These are phyloP conservation scores for Scheffersomyces segobiensis DNA, from an alignment of 1,139 yeast genomes.

Conservation along the genomic window DNA sequence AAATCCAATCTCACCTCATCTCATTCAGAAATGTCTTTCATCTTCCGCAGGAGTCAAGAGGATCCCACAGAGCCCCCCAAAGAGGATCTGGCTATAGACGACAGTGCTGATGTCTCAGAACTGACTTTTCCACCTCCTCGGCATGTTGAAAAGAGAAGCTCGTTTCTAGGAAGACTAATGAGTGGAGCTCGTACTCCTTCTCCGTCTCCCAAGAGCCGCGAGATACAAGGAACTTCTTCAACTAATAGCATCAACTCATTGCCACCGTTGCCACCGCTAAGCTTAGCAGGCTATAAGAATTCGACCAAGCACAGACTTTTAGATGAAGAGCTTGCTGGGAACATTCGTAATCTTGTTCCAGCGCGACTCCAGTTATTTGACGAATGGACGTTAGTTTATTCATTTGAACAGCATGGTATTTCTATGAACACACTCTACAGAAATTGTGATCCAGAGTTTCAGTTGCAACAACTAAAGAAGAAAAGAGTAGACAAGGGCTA, in stretches of 20 bases:
- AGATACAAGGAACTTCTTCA: not conserved
- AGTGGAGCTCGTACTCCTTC: not conserved
- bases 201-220: not conserved
- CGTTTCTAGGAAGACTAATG: not conserved
- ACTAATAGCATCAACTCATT: slow-evolving; percentile 7
- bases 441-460: slow-evolving; percentile 35
- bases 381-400: slow-evolving; percentile 76
- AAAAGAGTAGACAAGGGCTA: slow-evolving; percentile 31
- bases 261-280: slow-evolving; percentile 38
- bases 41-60: not conserved
- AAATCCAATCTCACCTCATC: not conserved
- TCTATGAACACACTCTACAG: slow-evolving; percentile 73
- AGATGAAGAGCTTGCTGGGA: slow-evolving; percentile 63
- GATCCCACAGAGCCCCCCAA: not conserved
- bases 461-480: slow-evolving; percentile 23
- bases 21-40: not conserved
- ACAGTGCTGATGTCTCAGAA: not conserved
- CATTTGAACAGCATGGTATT: slow-evolving; percentile 90
- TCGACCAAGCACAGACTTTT: slow-evolving; percentile 61
- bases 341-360: slow-evolving; percentile 72
- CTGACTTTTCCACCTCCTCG: not conserved
- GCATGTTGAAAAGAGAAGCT: not conserved
- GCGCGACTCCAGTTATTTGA: slow-evolving; percentile 74
- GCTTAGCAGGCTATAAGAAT: slow-evolving; percentile 54
- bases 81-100: not conserved